Evolutionary conservation across 495 filamentous ascomycete species (phyloP).

Genomic region (Penicillium taxi): DNA sequence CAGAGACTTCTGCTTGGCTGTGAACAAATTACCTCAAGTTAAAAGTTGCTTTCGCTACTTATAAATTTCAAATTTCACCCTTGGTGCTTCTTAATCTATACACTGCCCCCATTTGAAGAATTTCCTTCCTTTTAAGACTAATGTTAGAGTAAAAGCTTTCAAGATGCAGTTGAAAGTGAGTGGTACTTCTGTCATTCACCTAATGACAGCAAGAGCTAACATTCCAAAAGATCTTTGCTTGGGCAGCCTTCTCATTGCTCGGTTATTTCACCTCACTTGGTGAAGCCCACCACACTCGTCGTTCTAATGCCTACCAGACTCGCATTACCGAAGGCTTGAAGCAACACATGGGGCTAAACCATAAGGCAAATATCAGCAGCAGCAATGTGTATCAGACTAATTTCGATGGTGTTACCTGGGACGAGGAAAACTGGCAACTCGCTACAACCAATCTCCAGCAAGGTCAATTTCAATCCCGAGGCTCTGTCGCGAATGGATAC

Average conservation of each 20-base stretch:
- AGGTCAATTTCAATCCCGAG: conserved; percentile 55
- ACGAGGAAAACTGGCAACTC: conserved; percentile 55
- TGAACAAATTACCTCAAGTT: no score
- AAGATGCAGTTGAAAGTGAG: conserved; percentile 12
- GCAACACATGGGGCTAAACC: conserved; percentile 8
- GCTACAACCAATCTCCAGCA: conserved; percentile 47
- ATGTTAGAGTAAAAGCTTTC: conserved; percentile 2
- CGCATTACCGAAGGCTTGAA: conserved; percentile 10
- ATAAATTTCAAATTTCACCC: no score
- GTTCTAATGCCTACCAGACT: conserved; percentile 1
- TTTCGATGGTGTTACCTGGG: conserved; percentile 51
- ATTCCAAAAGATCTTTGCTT: conserved; percentile 1
- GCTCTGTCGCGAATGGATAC: conserved; percentile 58
- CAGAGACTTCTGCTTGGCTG: no score
- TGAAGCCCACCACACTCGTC: conserved; percentile 5
- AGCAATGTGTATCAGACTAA: conserved; percentile 37
- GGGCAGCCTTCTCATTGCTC: conserved; percentile 14
- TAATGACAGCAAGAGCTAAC: conserved; percentile 2
- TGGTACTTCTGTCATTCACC: not conserved
- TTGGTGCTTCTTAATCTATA: not conserved
- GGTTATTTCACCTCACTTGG: conserved; percentile 5
- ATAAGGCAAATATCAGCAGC: conserved; percentile 10
- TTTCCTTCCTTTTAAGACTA: not conserved
- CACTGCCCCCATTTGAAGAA: no score
- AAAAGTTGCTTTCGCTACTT: no score